phyloP scores from a whole-genome alignment of 495 filamentous ascomycete species.

The Aspergillus ostianus region DNA sequence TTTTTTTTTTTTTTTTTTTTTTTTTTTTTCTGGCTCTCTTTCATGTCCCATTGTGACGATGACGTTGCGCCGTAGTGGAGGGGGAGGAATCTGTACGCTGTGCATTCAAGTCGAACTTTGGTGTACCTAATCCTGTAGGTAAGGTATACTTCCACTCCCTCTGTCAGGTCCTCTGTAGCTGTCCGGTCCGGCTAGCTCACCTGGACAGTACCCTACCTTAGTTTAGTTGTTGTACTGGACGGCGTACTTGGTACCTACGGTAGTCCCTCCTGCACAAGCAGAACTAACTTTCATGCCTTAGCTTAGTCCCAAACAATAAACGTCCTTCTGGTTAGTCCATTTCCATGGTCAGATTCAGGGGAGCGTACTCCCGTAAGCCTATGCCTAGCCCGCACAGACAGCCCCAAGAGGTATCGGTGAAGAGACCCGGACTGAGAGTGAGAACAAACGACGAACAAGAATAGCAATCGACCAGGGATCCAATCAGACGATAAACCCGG shows the following conservation, averaged over 20 bases:
- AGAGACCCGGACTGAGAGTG: too few species aligned
- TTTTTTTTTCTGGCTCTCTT: not conserved
- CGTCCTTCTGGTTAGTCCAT: not conserved
- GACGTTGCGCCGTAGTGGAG: not conserved
- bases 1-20: not conserved
- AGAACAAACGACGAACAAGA: conserved; percentile 15
- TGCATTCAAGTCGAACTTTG: not conserved
- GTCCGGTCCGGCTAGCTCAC: too few species aligned
- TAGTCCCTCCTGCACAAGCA: not conserved
- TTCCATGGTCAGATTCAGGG: conserved; percentile 3
- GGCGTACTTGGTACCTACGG: not conserved
- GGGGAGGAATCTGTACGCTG: too few species aligned
- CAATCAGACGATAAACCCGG: conserved; percentile 8
- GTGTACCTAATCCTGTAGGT: not conserved
- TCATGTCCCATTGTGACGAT: not conserved
- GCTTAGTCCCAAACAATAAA: not conserved
- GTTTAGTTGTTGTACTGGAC: too few species aligned
- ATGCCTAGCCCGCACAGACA: not conserved
- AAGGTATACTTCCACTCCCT: not conserved
- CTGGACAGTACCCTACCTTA: too few species aligned
- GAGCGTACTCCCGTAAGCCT: not conserved
- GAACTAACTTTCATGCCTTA: not conserved
- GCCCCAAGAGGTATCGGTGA: conserved; percentile 9
- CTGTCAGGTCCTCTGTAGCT: too few species aligned
- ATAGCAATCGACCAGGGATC: not conserved